Base-by-base conservation (phyloP, 495 filamentous ascomycete species). In the Aspergillus nidulans region DNA sequence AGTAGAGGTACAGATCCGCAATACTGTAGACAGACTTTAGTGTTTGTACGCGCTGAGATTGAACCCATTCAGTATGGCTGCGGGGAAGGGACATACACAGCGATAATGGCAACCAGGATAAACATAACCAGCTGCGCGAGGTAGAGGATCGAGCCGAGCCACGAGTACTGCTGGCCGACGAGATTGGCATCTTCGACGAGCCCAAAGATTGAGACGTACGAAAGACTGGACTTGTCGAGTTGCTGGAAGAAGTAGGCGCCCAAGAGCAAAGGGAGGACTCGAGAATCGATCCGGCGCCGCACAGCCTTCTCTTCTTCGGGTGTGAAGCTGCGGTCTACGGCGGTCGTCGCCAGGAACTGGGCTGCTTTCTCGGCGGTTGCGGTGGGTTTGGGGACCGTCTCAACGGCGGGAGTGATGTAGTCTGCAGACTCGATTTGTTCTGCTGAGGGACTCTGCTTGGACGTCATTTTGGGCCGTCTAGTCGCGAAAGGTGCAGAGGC, bases 201-300 rank as follows among this genome's bases (percentile, higher is more conserved):
- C 7, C 80, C 75, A 67, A 79, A 77, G 55, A 76, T 68, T 19
- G 66, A 68, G 9, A 74, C 75, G 61, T 79, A 81, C 19, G 70
- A 74, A 6, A 81, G 59, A 0, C 76, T 71, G 16, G 73, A 72
- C 50, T 82, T 81, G 62, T 83, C 80, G n/a, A 83, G 71, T 47
- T 74, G 77, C 26, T 79, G 76, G 39, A 82, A 66, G 51, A 67
- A 67, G 40, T 71, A 71, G 0, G 67, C 63, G 15, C 66, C 59
- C 1, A 67, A 50, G 0, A 71, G 25, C 7, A 75, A 62, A 6
- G 76, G 73, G 60, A 82, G 71, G 16, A 81, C 44, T 23, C 76
- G 70, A 19, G 57, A 51, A 49, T 82, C 79, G 39, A 82, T 82
- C 49, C 79, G 77, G 16, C 67, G 60, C 26, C 78, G 45, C 6